Conservation (phyloP, 2,329 filamentous ascomycete species). For the Pezicula rhizophila region DNA sequence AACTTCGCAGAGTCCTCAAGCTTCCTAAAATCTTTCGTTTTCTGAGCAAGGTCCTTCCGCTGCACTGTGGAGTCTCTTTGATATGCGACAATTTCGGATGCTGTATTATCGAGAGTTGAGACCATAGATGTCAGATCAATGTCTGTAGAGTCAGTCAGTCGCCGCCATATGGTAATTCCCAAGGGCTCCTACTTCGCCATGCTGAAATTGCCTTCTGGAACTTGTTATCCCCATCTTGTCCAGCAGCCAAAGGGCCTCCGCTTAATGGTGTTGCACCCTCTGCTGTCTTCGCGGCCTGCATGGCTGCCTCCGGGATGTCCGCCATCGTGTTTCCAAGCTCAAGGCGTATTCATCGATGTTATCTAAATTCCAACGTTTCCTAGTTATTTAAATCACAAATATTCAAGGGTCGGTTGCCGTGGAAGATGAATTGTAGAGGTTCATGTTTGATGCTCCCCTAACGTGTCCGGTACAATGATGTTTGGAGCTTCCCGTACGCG, state of each 20-base stretch:
- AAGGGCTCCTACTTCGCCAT: slow-evolving; percentile 70
- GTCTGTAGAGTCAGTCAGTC: slow-evolving; percentile 42
- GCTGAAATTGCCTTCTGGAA: slow-evolving; percentile 94
- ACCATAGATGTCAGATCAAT: slow-evolving; percentile 83
- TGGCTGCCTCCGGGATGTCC: slow-evolving; percentile 20
- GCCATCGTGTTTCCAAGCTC: slow-evolving; percentile 19
- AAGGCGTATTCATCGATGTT: slow-evolving; percentile 11
- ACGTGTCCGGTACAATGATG: background rate
- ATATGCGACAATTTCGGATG: slow-evolving; percentile 89
- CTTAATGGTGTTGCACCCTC: background rate
- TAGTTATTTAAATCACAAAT: slow-evolving; percentile 7
- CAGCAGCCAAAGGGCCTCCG: slow-evolving; percentile 12
- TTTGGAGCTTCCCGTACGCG: too few relatives aligned
- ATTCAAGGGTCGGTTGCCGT: background rate
- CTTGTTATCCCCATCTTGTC: slow-evolving; percentile 67
- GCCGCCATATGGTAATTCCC: slow-evolving; percentile 2
- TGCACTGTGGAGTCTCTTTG: slow-evolving; percentile 95
- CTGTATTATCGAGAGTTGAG: slow-evolving; percentile 80
- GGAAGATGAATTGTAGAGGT: background rate
- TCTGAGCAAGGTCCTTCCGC: slow-evolving; percentile 94
- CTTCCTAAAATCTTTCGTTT: slow-evolving; percentile 97
- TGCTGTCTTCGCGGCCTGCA: slow-evolving; percentile 12
- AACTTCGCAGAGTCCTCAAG: slow-evolving; percentile 85
- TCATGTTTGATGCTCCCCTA: background rate
- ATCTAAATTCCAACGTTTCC: slow-evolving; percentile 2